phyloP scores from a whole-genome alignment of 2,329 filamentous ascomycete genomes.

The Septoria petroselini region DNA sequence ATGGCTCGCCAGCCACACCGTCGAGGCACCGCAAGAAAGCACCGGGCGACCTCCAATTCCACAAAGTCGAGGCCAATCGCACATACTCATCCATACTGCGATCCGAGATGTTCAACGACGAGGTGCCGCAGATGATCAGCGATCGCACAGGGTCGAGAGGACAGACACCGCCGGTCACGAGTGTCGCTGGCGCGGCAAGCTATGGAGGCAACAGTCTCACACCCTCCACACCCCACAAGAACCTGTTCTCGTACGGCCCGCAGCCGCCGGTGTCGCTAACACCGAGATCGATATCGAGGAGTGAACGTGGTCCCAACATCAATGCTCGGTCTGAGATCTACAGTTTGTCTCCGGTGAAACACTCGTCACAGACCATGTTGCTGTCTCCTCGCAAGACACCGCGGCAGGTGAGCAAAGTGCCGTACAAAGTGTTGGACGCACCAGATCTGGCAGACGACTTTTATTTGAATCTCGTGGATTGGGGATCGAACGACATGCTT shows the following conservation, averaged over 20 bases:
- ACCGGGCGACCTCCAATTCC: slow-evolving; percentile 88
- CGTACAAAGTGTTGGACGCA: slow-evolving; percentile 95
- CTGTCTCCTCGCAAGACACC: slow-evolving; percentile 86
- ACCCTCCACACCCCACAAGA: slow-evolving; percentile 94
- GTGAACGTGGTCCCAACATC: slow-evolving; percentile 80
- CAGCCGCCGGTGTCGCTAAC: slow-evolving; percentile 83
- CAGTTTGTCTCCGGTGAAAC: slow-evolving; percentile 88
- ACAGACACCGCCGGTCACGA: slow-evolving; percentile 71
- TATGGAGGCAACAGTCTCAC: slow-evolving; percentile 71
- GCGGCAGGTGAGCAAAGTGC: slow-evolving; percentile 88
- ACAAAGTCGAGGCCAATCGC: slow-evolving; percentile 90
- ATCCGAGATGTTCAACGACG: slow-evolving; percentile 86
- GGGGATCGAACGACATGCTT: slow-evolving; percentile 91
- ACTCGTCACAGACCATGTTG: slow-evolving; percentile 89
- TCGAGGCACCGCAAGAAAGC: slow-evolving; percentile 84
- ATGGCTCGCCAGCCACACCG: slow-evolving; percentile 87
- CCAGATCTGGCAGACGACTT: slow-evolving; percentile 96
- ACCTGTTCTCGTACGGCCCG: slow-evolving; percentile 78
- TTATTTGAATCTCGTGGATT: slow-evolving; percentile 95
- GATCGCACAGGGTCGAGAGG: slow-evolving; percentile 53
- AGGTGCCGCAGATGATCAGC: slow-evolving; percentile 76
- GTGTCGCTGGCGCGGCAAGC: slow-evolving; percentile 60
- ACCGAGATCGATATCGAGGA: slow-evolving; percentile 61
- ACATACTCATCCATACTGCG: slow-evolving; percentile 86
- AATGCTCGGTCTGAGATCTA: slow-evolving; percentile 91